phyloP scores from a whole-genome alignment of 2,329 filamentous ascomycete species.

The Trichoderma atroviride region DNA sequence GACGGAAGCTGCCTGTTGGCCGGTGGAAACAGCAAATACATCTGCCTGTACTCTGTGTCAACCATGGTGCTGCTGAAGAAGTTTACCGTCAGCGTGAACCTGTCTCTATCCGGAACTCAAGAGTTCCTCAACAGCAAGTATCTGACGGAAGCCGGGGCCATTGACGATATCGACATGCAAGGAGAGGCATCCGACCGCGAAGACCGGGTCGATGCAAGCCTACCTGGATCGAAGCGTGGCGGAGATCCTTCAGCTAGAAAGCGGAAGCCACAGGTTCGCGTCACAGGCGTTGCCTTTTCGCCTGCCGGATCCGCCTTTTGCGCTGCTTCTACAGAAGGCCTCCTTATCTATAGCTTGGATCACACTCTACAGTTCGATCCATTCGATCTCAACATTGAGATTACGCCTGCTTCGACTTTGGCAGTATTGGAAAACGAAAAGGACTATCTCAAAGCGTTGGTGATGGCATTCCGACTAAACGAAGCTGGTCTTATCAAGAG shows the following conservation, averaged over 20 bases:
- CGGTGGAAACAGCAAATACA: slow-evolving; percentile 96
- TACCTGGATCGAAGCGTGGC: slow-evolving; percentile 86
- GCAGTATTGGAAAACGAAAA: slow-evolving; percentile 65
- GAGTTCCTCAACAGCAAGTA: slow-evolving; percentile 94
- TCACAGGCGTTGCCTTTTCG: slow-evolving; percentile 82
- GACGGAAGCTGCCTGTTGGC: slow-evolving; percentile 90
- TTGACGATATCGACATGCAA: slow-evolving; percentile 81
- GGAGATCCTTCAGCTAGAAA: slow-evolving; percentile 78
- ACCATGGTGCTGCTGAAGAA: slow-evolving; percentile 92
- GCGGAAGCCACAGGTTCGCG: slow-evolving; percentile 78
- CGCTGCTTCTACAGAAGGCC: slow-evolving; percentile 89
- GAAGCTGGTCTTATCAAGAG: slow-evolving; percentile 78
- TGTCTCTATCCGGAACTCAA: slow-evolving; percentile 94
- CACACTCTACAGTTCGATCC: slow-evolving; percentile 85
- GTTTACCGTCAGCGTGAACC: slow-evolving; percentile 91
- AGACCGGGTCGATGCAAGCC: slow-evolving; percentile 73
- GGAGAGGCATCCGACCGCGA: slow-evolving; percentile 89
- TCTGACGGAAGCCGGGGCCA: slow-evolving; percentile 86
- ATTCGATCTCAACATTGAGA: slow-evolving; percentile 91
- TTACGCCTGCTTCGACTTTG: slow-evolving; percentile 85
- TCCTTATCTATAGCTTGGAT: slow-evolving; percentile 92
- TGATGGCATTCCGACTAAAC: slow-evolving; percentile 97
- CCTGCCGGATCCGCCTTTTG: slow-evolving; percentile 90
- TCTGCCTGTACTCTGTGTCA: slow-evolving; percentile 92
- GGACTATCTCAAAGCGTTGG: slow-evolving; percentile 87